Evolutionary conservation across 306 rosid species (phyloP), one percentile per base, ranked within the genome.

Genomic region (Quercus robur): DNA sequence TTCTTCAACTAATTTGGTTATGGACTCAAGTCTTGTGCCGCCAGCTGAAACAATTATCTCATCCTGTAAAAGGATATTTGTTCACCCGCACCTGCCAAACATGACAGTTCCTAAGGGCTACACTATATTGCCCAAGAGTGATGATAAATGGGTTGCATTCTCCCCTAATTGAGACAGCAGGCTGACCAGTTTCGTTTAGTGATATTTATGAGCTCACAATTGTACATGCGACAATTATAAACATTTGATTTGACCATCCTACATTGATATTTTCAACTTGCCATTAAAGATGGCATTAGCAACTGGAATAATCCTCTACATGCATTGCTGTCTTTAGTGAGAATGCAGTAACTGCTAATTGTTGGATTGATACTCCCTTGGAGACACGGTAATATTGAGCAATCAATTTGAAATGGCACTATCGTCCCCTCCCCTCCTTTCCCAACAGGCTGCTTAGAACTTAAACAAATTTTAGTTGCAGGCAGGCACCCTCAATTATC

Each of bases 121-220:
- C 49, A 62, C 82, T 26, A 1, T 71, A 26, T 18, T 90, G 74
- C 86, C 91, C 1, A 19, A 79, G 68, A 88, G 89, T 13, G 88
- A 92, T 80, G 91, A 85, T 31, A 81, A 75, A 2, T 92, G 91
- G 91, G 85, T 75, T 87, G 92, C 86, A 74, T 87, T 79, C 84
- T 66, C 82, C 52, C 17, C 49, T 9, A 21, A 58, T 4, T 58
- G 64, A 58, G 64, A 18, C 9, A 7, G 52, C 6, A 17, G 72
- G 26, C 9, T 67, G 49, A 67, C 18, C n/a, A 67, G 41, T 28
- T 63, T 28, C 17, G 18, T 28, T 4, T 14, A 2, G 54, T 49
- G 15, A 49, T 49, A 26, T 26, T 28, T 25, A 14, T 28, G 35
- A 28, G 30, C 41, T 26, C 69, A 26, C 41, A 14, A 13, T 63